Conservation (phyloP, 345 rosid species). For the Microcos paniculata region DNA sequence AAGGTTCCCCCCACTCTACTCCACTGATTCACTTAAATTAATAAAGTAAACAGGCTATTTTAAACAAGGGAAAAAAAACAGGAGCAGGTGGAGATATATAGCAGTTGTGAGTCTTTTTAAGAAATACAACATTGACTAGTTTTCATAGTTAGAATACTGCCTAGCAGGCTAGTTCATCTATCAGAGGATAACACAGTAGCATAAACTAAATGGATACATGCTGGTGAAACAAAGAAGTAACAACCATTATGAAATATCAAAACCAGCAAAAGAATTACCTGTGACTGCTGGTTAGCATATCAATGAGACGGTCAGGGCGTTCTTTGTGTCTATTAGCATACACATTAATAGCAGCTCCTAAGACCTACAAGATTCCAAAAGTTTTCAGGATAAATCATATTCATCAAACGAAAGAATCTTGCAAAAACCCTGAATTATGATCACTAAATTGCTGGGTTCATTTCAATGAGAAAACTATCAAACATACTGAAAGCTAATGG, state of each 20-base stretch:
- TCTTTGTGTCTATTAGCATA: constrained; percentile 97
- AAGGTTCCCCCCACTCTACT: not conserved
- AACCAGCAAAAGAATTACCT: constrained; percentile 43
- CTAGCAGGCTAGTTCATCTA: not conserved
- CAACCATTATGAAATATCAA: not conserved
- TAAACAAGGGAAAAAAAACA: not conserved
- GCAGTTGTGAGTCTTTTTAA: not conserved
- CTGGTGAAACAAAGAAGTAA: not conserved
- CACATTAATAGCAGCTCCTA: constrained; percentile 94
- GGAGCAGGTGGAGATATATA: not conserved
- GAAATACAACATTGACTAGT: not conserved
- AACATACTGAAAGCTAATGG: not conserved
- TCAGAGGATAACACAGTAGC: not conserved
- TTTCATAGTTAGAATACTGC: not conserved
- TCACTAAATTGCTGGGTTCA: not conserved
- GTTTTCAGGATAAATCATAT: constrained; percentile 7
- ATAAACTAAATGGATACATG: not conserved
- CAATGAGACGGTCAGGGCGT: constrained; percentile 95
- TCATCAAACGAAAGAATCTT: constrained; percentile 6
- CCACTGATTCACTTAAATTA: not conserved
- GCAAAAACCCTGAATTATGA: not conserved
- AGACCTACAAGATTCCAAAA: constrained; percentile 52
- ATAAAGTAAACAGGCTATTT: not conserved
- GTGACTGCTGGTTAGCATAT: constrained; percentile 96
- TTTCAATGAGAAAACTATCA: not conserved